phyloP scores from a whole-genome alignment of 306 rosid species.

The Quercus engelmannii region DNA sequence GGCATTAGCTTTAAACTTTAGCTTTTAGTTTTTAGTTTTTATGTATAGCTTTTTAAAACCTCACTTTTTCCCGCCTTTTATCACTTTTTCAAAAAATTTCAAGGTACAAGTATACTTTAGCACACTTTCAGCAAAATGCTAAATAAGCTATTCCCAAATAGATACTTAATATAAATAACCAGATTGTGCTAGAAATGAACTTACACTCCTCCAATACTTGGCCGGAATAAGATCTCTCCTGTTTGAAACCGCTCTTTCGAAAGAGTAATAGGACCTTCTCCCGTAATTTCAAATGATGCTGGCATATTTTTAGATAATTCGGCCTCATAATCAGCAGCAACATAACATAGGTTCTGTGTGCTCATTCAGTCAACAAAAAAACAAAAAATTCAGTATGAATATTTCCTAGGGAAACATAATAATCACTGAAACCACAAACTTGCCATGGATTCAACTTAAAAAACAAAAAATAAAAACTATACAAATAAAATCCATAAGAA shows the following conservation, averaged over 20 bases:
- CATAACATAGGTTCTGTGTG: conserved; percentile 76
- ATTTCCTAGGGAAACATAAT: not conserved
- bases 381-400: conserved; percentile 16
- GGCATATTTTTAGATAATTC: conserved; percentile 60
- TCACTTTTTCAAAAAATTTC: too few species aligned
- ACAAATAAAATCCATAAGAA: not conserved
- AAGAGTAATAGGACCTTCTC: conserved; percentile 76
- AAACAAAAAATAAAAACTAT: not conserved
- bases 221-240: conserved; percentile 80
- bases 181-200: conserved; percentile 17
- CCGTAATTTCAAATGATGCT: conserved; percentile 60
- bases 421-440: conserved; percentile 4
- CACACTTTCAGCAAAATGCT: too few species aligned
- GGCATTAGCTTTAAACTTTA: too few species aligned
- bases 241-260: conserved; percentile 91
- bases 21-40: too few species aligned
- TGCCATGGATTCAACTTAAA: not conserved
- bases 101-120: too few species aligned
- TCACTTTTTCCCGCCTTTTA: too few species aligned
- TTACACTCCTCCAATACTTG: conserved; percentile 81
- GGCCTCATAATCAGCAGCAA: conserved; percentile 84
- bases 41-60: too few species aligned
- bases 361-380: conserved; percentile 22
- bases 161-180: too few species aligned
- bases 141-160: too few species aligned